Evolutionary conservation across 1,284 basidiomycete genomes (phyloP).

Genomic region (Boletus hoseneyae): DNA sequence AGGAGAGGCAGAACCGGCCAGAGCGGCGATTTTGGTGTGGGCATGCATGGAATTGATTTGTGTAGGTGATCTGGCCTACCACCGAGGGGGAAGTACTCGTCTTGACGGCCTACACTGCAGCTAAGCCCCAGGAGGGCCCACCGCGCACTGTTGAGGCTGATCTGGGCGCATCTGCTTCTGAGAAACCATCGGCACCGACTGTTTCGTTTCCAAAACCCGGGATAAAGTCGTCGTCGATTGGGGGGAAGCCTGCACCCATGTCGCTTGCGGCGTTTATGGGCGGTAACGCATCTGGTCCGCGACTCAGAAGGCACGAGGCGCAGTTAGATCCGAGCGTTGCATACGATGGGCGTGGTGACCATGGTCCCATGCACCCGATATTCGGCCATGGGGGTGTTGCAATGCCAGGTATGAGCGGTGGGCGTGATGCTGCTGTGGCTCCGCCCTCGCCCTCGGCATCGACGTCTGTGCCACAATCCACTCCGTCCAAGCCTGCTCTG

Average conservation of each 20-base stretch:
- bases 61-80: constrained; percentile 26
- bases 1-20: constrained; percentile 49
- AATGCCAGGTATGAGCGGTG: constrained; percentile 63
- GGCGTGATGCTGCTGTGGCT: constrained; percentile 6
- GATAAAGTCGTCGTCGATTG: constrained; percentile 10
- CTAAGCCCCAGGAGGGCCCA: constrained; percentile 23
- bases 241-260: constrained; percentile 31
- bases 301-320: constrained; percentile 64
- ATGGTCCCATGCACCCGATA: constrained; percentile 58
- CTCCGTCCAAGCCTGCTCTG: neutral
- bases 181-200: neutral
- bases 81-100: neutral
- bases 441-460: constrained; percentile 28
- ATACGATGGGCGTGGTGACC: constrained; percentile 59
- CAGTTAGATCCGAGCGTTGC: constrained; percentile 66
- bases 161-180: constrained; percentile 4
- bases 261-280: constrained; percentile 79
- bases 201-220: constrained; percentile 15
- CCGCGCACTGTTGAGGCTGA: constrained; percentile 9
- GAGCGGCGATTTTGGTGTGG: constrained; percentile 43
- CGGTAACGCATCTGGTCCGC: constrained; percentile 59
- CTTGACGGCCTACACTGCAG: constrained; percentile 16
- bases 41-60: constrained; percentile 34
- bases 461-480: constrained; percentile 1
- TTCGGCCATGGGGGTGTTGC: constrained; percentile 71